Evolutionary conservation across 768 basidiomycete species (phyloP).

Genomic region (Amanita phalloides): DNA sequence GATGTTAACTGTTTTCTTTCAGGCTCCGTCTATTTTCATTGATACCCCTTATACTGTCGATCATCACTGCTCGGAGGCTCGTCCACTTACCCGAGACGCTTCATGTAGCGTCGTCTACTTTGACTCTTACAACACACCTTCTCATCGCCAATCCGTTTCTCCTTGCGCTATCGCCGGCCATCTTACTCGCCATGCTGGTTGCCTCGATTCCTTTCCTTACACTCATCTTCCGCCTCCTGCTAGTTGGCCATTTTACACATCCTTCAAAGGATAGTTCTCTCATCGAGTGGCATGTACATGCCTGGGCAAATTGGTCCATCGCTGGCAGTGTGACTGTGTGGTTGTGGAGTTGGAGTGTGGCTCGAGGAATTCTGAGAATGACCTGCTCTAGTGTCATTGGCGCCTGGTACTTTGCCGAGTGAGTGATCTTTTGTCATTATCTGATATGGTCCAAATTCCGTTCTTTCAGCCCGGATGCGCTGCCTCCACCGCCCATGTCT

Average conservation of each 20-base stretch:
- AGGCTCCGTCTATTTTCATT: constrained; percentile 73
- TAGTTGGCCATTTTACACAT: constrained; percentile 44
- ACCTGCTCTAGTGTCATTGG: constrained; percentile 78
- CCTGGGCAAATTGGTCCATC: constrained; percentile 32
- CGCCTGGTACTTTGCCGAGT: constrained; percentile 79
- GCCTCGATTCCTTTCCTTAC: constrained; percentile 73
- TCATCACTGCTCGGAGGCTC: constrained; percentile 63
- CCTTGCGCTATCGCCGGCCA: constrained; percentile 60
- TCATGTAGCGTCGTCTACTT: constrained; percentile 49
- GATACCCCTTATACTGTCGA: constrained; percentile 57
- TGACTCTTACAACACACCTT: constrained; percentile 55
- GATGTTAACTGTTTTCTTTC: background rate
- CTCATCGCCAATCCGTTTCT: constrained; percentile 67
- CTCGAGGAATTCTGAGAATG: constrained; percentile 68
- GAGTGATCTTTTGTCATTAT: constrained; percentile 13
- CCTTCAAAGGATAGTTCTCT: constrained; percentile 14
- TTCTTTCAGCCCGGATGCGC: constrained; percentile 18
- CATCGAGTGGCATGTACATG: constrained; percentile 29
- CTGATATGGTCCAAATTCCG: background rate
- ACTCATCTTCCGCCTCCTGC: constrained; percentile 64
- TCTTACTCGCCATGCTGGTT: constrained; percentile 58
- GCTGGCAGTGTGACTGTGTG: constrained; percentile 45
- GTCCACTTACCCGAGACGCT: constrained; percentile 61
- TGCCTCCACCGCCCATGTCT: constrained; percentile 40
- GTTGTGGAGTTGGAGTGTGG: constrained; percentile 75